Base-by-base conservation (phyloP, 2,329 filamentous ascomycete genomes). In the Monilinia laxa region DNA sequence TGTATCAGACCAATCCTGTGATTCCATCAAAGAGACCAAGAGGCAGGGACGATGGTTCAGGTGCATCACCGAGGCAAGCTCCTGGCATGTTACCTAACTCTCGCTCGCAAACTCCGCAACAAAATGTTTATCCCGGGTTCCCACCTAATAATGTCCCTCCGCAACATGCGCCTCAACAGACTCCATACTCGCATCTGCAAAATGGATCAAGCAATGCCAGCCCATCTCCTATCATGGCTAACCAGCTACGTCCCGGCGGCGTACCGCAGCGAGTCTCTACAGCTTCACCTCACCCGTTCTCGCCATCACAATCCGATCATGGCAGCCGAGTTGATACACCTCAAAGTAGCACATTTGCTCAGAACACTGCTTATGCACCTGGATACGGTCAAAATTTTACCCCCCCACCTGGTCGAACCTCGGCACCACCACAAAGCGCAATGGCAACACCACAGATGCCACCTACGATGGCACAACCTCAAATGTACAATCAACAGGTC, bases 61-160 rank as follows among this genome's bases (percentile, higher is more conserved):
- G 88, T 72, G 89, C 90, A 77, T 96, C 93, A 42, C 93, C 94
- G 64, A 85, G 89, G 75, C 90, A 89, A 76, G 88, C 89, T 66
- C 85, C 89, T 6, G 87, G 86, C 71, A 90, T 90, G 80, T 79
- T 92, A 40, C 90, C 91, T 59, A 87, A 87, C 31, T 96, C 94
- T 79, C 91, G 94, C 79, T 94, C 94, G 73, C 93, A 97, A 77
- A 98, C 94, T 40, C 94, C 94, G 45, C 91, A 92, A 74, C 91
- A 94, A 76, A 52, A 40, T 63, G 84, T 85, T 63, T 93, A 89
- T 73, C 82, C 88, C 38, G 87, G 87, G 71, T 94, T 89, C 77
- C 90, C 89, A 76, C 84, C 83, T 68, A 85, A 85, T 74, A 80
- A 81, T 70, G 82, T 83, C 59, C 85, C 84, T 74, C 86, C 85